Conservation (phyloP, 345 rosid species). For the Hibiscus syriacus region DNA sequence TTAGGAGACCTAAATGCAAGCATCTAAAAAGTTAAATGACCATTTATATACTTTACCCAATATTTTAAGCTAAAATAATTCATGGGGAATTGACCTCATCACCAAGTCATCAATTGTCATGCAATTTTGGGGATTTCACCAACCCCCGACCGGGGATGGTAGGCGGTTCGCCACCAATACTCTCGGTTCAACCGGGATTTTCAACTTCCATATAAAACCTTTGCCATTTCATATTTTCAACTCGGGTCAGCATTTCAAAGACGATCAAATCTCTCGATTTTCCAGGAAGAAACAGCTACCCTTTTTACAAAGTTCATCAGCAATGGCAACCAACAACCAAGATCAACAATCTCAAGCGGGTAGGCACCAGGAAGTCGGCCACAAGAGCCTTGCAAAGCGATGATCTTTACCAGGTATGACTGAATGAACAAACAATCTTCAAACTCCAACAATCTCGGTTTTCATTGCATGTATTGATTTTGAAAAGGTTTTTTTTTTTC, state of each 20-base stretch:
- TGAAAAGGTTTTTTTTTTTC: not conserved
- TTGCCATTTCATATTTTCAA: not conserved
- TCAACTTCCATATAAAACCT: slow-evolving; percentile 11
- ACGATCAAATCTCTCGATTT: not conserved
- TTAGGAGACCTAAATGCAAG: too few relatives aligned
- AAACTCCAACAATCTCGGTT: too few relatives aligned
- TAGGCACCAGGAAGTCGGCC: slow-evolving; percentile 90
- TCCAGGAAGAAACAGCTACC: not conserved
- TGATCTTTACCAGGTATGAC: slow-evolving; percentile 79
- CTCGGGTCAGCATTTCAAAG: not conserved
- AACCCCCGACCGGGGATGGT: slow-evolving; percentile 24
- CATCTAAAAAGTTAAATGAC: too few relatives aligned
- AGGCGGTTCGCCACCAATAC: slow-evolving; percentile 12
- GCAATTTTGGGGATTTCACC: slow-evolving; percentile 9
- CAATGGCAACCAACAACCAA: slow-evolving; percentile 50
- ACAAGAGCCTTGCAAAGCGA: slow-evolving; percentile 96
- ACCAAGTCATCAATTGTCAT: not conserved
- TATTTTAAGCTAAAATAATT: too few relatives aligned
- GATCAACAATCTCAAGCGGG: slow-evolving; percentile 46
- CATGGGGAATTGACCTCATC: not conserved
- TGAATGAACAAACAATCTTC: too few relatives aligned
- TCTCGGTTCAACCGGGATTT: slow-evolving; percentile 19
- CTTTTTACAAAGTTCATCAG: not conserved
- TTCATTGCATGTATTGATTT: too few relatives aligned
- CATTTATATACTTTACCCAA: too few relatives aligned